These are phyloP conservation scores for Pseudogymnoascus sp. DNA, from an alignment of 2,329 filamentous ascomycete genomes.

Conservation along the genomic window DNA sequence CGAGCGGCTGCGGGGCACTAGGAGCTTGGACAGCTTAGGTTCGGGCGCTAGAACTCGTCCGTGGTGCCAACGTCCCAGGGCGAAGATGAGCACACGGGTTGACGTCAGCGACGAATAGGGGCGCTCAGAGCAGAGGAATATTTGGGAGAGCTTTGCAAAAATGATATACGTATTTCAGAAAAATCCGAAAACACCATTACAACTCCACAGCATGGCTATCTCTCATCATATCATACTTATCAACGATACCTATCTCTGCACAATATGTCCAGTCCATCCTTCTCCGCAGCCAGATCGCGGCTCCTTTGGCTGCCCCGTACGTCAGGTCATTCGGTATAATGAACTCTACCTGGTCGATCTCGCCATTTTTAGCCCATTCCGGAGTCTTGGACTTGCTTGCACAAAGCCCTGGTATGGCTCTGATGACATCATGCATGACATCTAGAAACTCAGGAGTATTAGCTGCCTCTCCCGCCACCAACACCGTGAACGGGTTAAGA, in stretches of 20 bases:
- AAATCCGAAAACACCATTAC: too few relatives aligned
- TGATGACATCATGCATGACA: not conserved
- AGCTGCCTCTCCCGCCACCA: not conserved
- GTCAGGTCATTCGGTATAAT: not conserved
- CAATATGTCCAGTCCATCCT: not conserved
- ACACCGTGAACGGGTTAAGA: not conserved
- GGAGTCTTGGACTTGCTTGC: not conserved
- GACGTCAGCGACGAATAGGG: too few relatives aligned
- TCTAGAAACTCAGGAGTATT: not conserved
- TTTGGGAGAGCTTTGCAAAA: too few relatives aligned
- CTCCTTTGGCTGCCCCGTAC: not conserved
- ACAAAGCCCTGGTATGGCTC: not conserved
- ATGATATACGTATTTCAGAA: too few relatives aligned
- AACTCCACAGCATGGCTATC: not conserved
- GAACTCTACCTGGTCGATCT: not conserved
- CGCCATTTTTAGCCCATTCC: not conserved
- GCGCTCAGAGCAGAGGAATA: too few relatives aligned
- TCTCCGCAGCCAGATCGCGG: not conserved
- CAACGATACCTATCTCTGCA: not conserved
- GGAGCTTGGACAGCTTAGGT: too few relatives aligned
- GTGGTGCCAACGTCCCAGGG: too few relatives aligned
- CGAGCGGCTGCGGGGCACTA: too few relatives aligned
- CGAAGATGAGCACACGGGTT: too few relatives aligned
- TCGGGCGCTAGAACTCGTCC: too few relatives aligned
- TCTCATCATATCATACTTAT: not conserved